Conservation (phyloP, 2,329 filamentous ascomycete species). For the Cercospora zeina region DNA sequence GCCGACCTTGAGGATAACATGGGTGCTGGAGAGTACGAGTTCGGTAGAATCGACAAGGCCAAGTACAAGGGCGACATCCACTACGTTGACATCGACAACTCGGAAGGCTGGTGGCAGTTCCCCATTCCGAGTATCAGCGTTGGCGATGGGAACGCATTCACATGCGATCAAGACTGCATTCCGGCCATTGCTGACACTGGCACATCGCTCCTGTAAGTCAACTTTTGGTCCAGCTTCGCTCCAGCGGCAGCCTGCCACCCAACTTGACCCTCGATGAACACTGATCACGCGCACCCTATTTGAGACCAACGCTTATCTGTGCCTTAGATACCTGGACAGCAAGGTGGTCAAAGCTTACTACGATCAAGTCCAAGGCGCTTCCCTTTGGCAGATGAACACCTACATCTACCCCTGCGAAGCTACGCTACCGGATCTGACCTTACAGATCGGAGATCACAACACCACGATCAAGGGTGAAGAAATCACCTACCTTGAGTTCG, state of each 20-base stretch:
- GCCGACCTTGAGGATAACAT: conserved; percentile 63
- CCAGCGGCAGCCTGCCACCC: not conserved
- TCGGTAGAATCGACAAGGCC: conserved; percentile 65
- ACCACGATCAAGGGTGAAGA: conserved; percentile 41
- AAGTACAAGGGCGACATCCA: conserved; percentile 64
- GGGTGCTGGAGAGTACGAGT: conserved; percentile 65
- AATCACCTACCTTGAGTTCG: conserved; percentile 56
- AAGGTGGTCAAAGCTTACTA: conserved; percentile 48
- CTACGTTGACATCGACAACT: conserved; percentile 62
- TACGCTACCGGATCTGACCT: conserved; percentile 47
- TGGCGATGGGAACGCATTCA: conserved; percentile 38
- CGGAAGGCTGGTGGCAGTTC: conserved; percentile 70
- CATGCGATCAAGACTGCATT: conserved; percentile 26
- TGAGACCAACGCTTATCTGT: not conserved
- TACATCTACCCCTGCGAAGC: conserved; percentile 49
- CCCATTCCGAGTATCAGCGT: conserved; percentile 59
- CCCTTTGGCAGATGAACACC: conserved; percentile 44
- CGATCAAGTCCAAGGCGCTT: conserved; percentile 43
- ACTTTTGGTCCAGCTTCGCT: not conserved
- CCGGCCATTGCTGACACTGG: conserved; percentile 56
- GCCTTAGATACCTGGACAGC: conserved; percentile 52
- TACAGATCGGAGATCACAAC: conserved; percentile 58
- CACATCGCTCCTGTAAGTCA: conserved; percentile 57
- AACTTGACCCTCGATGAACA: not conserved
- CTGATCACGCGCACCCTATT: not conserved